Evolutionary conservation across 306 rosid genomes (phyloP), one percentile per base, ranked within the genome.

Genomic region (Mimosa bimucronata): DNA sequence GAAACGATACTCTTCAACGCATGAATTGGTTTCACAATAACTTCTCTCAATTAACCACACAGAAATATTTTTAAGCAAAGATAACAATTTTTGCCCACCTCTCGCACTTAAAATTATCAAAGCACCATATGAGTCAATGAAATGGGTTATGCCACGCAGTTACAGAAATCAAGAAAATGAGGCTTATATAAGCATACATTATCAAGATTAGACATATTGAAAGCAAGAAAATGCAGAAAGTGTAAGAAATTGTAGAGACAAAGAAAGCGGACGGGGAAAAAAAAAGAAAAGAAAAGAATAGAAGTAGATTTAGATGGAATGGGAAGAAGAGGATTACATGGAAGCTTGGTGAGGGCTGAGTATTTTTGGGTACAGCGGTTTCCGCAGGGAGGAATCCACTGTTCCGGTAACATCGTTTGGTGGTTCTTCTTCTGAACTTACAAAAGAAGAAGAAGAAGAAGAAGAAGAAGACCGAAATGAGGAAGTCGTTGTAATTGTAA

Each of bases 341-440:
- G 98, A 78, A 94, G 88, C 79, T 92, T 87, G 57, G 89, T 90
- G 37, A 94, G 90, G 14, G 91, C 91, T 1, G 97, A 78, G 79
- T 91, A 94, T 85, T 94, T 92, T 23, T 80, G 83, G 50, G 97
- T 91, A 88, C 97, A 94, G 83, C 90, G 83, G 71, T 78, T 86
- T 34, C 97, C 97, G 75, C 98, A 92, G 0, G 97, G 92, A 79
- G 90, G 77, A 40, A 80, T 84, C 98, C 97, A 91, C 50, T 91
- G 91, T 55, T 91, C 92, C 62, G 94, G 94, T 68, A 89, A 82
- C 94, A 91, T 94, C 66, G 18, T 69, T 9, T n/a, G 50, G 15
- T 25, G 30, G 16, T 23, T 2, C 11, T 41, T 16, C 2, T 18
- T 28, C 61, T 7, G 65, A 30, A 52, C 29, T 38, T 11, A 30